Percentiles rank a stretch among this genome's conserved stretches.
These are phyloP conservation scores for Echria macrotheca DNA, from an alignment of 495 filamentous ascomycete genomes.

Conservation along the genomic window DNA sequence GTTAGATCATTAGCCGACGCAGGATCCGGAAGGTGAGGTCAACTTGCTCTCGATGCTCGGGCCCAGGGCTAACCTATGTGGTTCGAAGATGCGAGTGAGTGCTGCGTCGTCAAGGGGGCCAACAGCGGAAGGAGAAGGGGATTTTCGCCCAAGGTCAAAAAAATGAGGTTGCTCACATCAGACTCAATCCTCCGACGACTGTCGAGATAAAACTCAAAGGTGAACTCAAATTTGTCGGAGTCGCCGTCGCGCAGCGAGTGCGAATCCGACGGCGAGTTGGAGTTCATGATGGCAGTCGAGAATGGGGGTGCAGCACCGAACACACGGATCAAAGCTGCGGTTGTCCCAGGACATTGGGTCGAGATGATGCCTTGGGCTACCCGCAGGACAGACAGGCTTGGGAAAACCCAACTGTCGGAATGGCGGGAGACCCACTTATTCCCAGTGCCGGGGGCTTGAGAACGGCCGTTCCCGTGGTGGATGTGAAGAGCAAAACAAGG, in stretches of 20 bases:
- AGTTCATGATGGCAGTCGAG: background rate
- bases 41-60: conserved; percentile 1
- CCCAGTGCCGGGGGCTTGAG: background rate
- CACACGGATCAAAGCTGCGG: background rate
- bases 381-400: background rate
- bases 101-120: background rate
- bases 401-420: too few species aligned
- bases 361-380: background rate
- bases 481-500: background rate
- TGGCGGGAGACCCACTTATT: background rate
- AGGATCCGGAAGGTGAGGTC: background rate
- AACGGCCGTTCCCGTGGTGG: background rate
- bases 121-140: background rate
- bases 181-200: background rate
- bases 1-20: background rate
- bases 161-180: background rate
- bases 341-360: background rate
- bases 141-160: background rate
- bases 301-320: background rate
- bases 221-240: background rate
- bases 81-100: background rate
- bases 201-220: conserved; percentile 4
- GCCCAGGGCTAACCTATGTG: background rate
- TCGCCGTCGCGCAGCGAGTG: background rate
- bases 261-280: background rate